These are phyloP conservation scores for Lichtheimia corymbifera DNA, from an alignment of 371 early-diverging fungal species.

Conservation along the genomic window DNA sequence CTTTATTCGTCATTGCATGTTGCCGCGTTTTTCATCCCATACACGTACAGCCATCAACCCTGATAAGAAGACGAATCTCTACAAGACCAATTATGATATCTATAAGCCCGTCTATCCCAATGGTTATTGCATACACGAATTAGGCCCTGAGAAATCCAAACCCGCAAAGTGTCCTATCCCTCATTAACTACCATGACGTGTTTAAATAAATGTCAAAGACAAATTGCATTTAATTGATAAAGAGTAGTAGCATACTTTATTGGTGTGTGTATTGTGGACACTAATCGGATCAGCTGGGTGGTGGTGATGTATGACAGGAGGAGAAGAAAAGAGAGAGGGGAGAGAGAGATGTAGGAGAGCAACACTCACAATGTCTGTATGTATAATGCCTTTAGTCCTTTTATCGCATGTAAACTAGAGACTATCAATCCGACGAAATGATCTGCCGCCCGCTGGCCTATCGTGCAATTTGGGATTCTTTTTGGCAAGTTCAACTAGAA, in stretches of 20 bases:
- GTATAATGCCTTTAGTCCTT: too few relatives aligned
- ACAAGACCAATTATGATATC: conserved; percentile 29
- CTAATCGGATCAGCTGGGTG: too few relatives aligned
- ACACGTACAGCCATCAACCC: conserved; percentile 29
- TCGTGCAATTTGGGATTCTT: conserved; percentile 81
- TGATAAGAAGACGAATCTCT: conserved; percentile 24
- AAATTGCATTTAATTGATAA: too few relatives aligned
- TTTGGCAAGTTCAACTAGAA: conserved; percentile 65
- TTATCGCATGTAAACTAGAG: conserved; percentile 12
- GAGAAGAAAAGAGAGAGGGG: too few relatives aligned
- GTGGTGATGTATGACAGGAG: too few relatives aligned
- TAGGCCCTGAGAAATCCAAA: conserved; percentile 38
- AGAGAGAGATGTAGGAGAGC: too few relatives aligned
- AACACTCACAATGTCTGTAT: too few relatives aligned
- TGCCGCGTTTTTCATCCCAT: conserved; percentile 23
- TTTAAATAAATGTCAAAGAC: too few relatives aligned
- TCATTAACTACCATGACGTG: not conserved
- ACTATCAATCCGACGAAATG: conserved; percentile 71
- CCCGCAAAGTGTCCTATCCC: conserved; percentile 16
- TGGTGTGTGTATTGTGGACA: too few relatives aligned
- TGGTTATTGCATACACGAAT: conserved; percentile 39
- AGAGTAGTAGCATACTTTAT: too few relatives aligned
- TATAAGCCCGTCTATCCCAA: conserved; percentile 27
- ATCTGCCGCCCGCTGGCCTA: conserved; percentile 73
- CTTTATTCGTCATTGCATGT: conserved; percentile 21